Evolutionary conservation across 2,329 filamentous ascomycete genomes (phyloP).

Genomic region (Knoxdaviesia proteae): DNA sequence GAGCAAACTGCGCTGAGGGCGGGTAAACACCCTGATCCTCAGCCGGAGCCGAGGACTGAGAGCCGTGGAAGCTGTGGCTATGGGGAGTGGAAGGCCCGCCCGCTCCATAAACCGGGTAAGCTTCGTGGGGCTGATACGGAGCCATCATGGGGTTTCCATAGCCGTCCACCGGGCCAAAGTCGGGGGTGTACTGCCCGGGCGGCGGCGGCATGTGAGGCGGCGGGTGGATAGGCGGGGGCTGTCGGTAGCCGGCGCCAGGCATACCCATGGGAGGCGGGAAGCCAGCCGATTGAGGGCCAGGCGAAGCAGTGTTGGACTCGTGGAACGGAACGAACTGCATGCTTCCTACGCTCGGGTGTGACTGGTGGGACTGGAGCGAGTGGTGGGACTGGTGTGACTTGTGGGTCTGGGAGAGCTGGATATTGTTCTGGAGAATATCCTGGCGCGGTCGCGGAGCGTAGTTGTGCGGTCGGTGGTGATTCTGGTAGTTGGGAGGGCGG

Average conservation of each 20-base stretch:
- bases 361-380: too few relatives aligned
- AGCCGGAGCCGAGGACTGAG: slow-evolving; percentile 31
- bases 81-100: slow-evolving; percentile 32
- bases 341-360: slow-evolving; percentile 30
- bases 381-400: too few relatives aligned
- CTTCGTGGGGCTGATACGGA: slow-evolving; percentile 13
- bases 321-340: slow-evolving; percentile 34
- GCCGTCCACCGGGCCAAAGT: slow-evolving; percentile 16
- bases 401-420: too few relatives aligned
- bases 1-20: slow-evolving; percentile 18
- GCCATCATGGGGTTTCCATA: slow-evolving; percentile 16
- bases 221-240: slow-evolving; percentile 10
- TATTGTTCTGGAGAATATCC: too few relatives aligned
- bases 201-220: slow-evolving; percentile 11
- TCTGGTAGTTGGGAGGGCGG: too few relatives aligned
- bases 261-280: slow-evolving; percentile 28
- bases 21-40: slow-evolving; percentile 21
- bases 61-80: slow-evolving; percentile 36
- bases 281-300: slow-evolving; percentile 24
- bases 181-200: slow-evolving; percentile 15
- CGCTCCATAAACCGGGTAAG: slow-evolving; percentile 13
- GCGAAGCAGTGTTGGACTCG: slow-evolving; percentile 36
- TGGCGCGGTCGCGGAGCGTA: too few relatives aligned
- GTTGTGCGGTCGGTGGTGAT: too few relatives aligned
- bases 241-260: slow-evolving; percentile 13